A percentile compares a stretch with the other conserved stretches of the same genome.
These are phyloP conservation scores for Naumovozyma castellii DNA, from an alignment of 805 yeast species.

Conservation along the genomic window DNA sequence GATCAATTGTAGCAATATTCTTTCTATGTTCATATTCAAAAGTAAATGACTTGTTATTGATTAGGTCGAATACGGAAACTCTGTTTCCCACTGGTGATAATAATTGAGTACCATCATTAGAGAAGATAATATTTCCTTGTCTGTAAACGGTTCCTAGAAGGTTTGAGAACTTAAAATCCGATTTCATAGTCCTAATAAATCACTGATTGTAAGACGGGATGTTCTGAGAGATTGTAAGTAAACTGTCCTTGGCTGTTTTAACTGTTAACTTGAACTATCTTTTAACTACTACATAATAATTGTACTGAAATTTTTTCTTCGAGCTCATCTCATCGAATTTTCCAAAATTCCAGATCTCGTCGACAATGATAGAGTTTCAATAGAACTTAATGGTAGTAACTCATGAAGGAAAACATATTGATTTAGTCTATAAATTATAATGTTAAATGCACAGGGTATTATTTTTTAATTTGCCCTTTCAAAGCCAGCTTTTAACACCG, in stretches of 20 bases:
- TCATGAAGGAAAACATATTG: too few relatives aligned
- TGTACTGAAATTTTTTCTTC: conserved; percentile 1
- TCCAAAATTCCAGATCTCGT: not conserved
- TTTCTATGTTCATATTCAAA: conserved; percentile 88
- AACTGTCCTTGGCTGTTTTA: not conserved
- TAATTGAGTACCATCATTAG: conserved; percentile 75
- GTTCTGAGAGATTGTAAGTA: too few relatives aligned
- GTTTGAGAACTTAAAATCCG: conserved; percentile 84
- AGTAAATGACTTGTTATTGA: conserved; percentile 78
- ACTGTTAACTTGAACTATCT: too few relatives aligned
- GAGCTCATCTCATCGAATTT: conserved; percentile 1
- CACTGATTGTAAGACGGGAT: not conserved
- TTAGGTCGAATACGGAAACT: conserved; percentile 77
- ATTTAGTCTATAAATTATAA: too few relatives aligned
- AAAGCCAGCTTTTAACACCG: conserved; percentile 57
- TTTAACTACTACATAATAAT: not conserved
- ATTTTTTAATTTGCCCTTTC: conserved; percentile 2
- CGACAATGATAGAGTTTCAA: not conserved
- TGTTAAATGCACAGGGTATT: too few relatives aligned
- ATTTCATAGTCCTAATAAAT: too few relatives aligned
- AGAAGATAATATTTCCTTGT: conserved; percentile 80
- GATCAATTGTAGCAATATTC: conserved; percentile 66
- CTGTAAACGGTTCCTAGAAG: conserved; percentile 89
- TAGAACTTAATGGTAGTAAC: too few relatives aligned
- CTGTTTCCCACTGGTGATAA: conserved; percentile 93